Percentiles rank a stretch among this genome's conserved stretches.
These are phyloP conservation scores for Citrullus colocynthis DNA, from an alignment of 306 rosid genomes.

Conservation along the genomic window DNA sequence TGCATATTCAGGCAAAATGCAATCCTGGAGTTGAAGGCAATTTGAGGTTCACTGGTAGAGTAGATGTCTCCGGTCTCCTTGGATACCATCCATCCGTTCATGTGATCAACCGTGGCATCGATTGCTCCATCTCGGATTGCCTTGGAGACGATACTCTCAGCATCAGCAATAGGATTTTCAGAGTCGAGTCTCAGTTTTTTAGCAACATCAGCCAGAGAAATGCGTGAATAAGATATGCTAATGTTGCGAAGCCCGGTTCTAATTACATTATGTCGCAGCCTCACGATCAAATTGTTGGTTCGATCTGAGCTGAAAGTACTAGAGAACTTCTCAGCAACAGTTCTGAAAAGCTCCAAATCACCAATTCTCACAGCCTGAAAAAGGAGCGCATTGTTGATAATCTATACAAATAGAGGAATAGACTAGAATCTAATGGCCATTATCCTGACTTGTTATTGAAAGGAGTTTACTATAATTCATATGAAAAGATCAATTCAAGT, in stretches of 20 bases:
- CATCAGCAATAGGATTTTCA: constrained; percentile 38
- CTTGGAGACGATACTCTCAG: constrained; percentile 87
- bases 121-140: constrained; percentile 84
- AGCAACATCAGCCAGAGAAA: constrained; percentile 86
- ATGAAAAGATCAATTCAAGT: background rate
- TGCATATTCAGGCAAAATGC: constrained; percentile 94
- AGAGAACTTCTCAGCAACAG: constrained; percentile 80
- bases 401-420: background rate
- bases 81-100: constrained; percentile 80
- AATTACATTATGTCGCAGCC: constrained; percentile 91
- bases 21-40: constrained; percentile 87
- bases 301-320: constrained; percentile 64
- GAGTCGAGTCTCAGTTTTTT: constrained; percentile 86
- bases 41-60: constrained; percentile 80
- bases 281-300: constrained; percentile 89
- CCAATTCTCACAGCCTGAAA: constrained; percentile 97
- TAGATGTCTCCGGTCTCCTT: constrained; percentile 94
- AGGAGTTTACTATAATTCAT: background rate
- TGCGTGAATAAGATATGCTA: constrained; percentile 87
- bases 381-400: background rate
- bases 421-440: background rate
- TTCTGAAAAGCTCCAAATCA: constrained; percentile 84
- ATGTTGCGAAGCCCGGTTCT: constrained; percentile 95
- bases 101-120: constrained; percentile 58
- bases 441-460: background rate